Base-by-base conservation (phyloP, 495 filamentous ascomycete species). In the Immersiella caudata region DNA sequence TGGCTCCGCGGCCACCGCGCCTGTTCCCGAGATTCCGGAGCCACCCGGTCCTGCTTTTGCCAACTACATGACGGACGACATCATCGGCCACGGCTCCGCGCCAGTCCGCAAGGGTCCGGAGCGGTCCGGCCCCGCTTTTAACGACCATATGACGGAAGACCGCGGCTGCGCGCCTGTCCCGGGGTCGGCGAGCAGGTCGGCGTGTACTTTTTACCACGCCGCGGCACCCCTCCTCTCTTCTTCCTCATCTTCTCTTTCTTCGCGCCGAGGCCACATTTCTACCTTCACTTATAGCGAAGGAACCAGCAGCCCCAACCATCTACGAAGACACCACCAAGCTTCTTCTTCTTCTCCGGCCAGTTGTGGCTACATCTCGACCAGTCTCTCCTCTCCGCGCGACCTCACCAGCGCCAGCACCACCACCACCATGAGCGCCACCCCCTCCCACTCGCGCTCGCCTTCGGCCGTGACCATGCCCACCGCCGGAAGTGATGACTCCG, bases 291-390 rank as follows among this genome's bases (percentile, higher is more conserved):
- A 46, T 46, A 46, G 11, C 40, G 40, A 46, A 46, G 40, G 40
- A 46, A 46, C 40, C 40, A 46, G 40, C 40, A 46, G 40, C 40
- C 40, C 40, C 40, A 46, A 46, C 40, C 40, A 46, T 5, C 40
- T 46, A 4, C 40, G 40, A 12, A 4, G 40, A 46, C 14, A 46
- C 40, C 40, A 46, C 40, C 40, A 46, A 18, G 40, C 40, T 2
- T 46, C 40, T 46, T 46, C 40, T 46, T 46, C 40, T 46, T 46
- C 40, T 46, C 40, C 40, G 40, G 40, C 40, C 40, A 46, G 40
- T 46, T 46, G 40, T 14, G 40, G 40, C 40, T 2, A 12, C 9
- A 33, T 8, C 29, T 4, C 29, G 4, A 46, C 40, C 40, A 46
- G 40, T 46, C 16, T 46, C 11, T 14, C 40, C 40, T 46, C 40